These are phyloP conservation scores for Diaporthe eres DNA, from an alignment of 2,329 filamentous ascomycete species.

Conservation along the genomic window DNA sequence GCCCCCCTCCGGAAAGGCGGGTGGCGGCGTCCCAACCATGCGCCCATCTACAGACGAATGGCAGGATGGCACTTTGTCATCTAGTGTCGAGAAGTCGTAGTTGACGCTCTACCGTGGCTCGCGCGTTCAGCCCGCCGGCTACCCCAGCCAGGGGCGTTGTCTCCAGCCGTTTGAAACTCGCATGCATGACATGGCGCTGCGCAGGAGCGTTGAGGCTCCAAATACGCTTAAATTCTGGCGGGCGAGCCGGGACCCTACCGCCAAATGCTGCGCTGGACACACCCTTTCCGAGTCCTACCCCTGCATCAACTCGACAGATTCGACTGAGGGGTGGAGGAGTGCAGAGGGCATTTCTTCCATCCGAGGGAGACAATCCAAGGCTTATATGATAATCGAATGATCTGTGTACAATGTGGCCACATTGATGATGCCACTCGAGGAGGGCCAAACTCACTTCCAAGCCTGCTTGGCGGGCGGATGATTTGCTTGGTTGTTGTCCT, in stretches of 20 bases:
- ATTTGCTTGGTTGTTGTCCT: slow-evolving; percentile 21
- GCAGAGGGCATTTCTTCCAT: neutral
- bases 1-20: neutral
- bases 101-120: slow-evolving; percentile 7
- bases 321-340: slow-evolving; percentile 2
- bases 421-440: slow-evolving; percentile 29
- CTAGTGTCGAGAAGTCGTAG: neutral
- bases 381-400: slow-evolving; percentile 39
- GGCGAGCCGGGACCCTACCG: slow-evolving; percentile 8
- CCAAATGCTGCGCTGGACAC: slow-evolving; percentile 3
- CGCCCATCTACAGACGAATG: slow-evolving; percentile 10
- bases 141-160: slow-evolving; percentile 18
- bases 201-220: slow-evolving; percentile 25
- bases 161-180: slow-evolving; percentile 34
- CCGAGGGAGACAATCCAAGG: slow-evolving; percentile 15
- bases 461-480: slow-evolving; percentile 23
- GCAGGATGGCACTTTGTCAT: slow-evolving; percentile 8
- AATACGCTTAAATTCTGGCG: slow-evolving; percentile 38
- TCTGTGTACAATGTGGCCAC: slow-evolving; percentile 14
- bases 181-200: slow-evolving; percentile 28
- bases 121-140: slow-evolving; percentile 13
- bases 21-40: slow-evolving; percentile 20
- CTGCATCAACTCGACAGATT: slow-evolving; percentile 16
- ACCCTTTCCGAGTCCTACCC: slow-evolving; percentile 4
- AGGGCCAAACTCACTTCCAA: neutral